phyloP scores from a whole-genome alignment of 352 stramenopile species.

The Phytopythium vexans region DNA sequence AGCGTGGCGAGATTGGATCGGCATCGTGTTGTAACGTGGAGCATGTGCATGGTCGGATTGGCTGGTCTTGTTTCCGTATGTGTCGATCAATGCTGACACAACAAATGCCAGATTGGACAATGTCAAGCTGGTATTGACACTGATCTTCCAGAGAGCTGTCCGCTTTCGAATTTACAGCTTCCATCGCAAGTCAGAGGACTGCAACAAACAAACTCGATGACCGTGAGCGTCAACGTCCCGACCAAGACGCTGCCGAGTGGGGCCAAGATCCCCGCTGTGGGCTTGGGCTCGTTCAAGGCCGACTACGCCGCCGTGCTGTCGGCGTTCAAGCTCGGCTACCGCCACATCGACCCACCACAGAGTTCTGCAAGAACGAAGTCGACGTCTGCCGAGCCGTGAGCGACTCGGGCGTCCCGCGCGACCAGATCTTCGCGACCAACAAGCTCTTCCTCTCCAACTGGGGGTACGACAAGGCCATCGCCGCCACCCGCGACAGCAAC shows the following conservation, averaged over 20 bases:
- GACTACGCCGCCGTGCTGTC: constrained; percentile 45
- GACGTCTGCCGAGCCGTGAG: constrained; percentile 70
- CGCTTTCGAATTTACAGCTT: constrained; percentile 12
- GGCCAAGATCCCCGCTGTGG: constrained; percentile 39
- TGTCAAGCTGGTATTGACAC: too few species aligned
- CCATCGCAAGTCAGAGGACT: constrained; percentile 2
- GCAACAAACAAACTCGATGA: not conserved
- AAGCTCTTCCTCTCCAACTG: constrained; percentile 66
- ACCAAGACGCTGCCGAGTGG: constrained; percentile 44
- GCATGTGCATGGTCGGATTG: too few species aligned
- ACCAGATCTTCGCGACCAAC: constrained; percentile 83
- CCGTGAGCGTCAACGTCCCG: constrained; percentile 13
- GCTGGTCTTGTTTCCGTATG: too few species aligned
- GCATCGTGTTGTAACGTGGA: too few species aligned
- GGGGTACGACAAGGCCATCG: constrained; percentile 70
- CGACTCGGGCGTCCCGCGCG: constrained; percentile 66
- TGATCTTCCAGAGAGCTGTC: too few species aligned
- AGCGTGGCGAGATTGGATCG: too few species aligned
- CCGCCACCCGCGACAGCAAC: constrained; percentile 43
- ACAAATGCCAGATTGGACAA: too few species aligned
- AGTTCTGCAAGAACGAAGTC: constrained; percentile 86
- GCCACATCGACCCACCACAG: constrained; percentile 89
- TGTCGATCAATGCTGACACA: too few species aligned
- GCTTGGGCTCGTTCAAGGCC: constrained; percentile 51
- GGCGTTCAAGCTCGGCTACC: constrained; percentile 74